Base-by-base conservation (phyloP, 2,329 filamentous ascomycete species). In the Pezicula carpinea region DNA sequence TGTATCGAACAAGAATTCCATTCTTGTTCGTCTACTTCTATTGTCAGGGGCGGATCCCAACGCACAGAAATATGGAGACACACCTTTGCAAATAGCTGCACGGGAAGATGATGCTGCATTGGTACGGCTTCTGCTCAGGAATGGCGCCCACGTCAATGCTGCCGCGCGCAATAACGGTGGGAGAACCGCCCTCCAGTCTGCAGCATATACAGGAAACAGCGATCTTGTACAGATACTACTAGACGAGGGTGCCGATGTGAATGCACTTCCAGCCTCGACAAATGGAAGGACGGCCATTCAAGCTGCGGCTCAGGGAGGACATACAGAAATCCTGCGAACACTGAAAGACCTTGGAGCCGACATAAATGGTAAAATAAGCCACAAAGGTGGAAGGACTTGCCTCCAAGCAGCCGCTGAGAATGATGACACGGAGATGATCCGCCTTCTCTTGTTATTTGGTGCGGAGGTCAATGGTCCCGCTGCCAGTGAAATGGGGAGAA, bases 371-470 rank as follows among this genome's bases (percentile, higher is more conserved):
- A 19, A 35, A 23, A 23, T 26, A 11, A 40, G 22, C 34, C 21
- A 23, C 10, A 19, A 11, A 14, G 18, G 40, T 8, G 39, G 46
- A 15, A 15, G 10, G 23, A 48, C 46, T n/a, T 38, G 31, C 29
- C 39, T 48, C 39, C 46, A 48, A 48, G 40, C 33, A 14, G 66
- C 68, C 11, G 64, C 66, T 6, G 56, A 61, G 35, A 56, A 54
- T 21, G 67, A 66, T 4, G 59, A 69, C 33, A 46, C 64, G 2
- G 60, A 61, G 6, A 54, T 67, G n/a, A 64, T 69, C 7, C 52
- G 65, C n/a, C 58, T 56, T 39, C 52, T 71, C 1, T 53, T 70
- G 3, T 58, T 64, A 33, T 21, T 41, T 11, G 52, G 52, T 14
- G 53, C 47, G 4, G 18, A 54, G 15, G 31, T 53, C 14, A 42